These are phyloP conservation scores for Boletus sp. DNA, from an alignment of 1,284 basidiomycete genomes.

Conservation along the genomic window DNA sequence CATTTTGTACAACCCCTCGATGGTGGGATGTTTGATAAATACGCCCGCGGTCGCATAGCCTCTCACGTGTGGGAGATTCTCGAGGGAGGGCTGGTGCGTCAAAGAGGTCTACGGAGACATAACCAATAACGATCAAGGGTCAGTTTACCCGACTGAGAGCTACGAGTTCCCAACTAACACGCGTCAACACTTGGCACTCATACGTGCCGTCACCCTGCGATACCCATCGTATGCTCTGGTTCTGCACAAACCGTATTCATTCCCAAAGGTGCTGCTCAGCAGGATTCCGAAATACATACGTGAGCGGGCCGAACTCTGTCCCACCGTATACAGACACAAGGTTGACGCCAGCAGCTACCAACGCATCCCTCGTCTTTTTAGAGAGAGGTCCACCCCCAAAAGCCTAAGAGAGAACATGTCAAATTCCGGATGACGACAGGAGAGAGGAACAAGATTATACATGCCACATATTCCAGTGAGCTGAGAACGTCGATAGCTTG, in stretches of 20 bases:
- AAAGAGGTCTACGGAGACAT: not conserved
- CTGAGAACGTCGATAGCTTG: not conserved
- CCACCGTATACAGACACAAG: not conserved
- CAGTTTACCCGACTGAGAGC: not conserved
- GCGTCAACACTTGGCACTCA: conserved; percentile 28
- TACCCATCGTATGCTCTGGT: conserved; percentile 22
- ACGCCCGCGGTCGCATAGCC: not conserved
- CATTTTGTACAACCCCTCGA: not conserved
- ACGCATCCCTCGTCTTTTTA: conserved; percentile 16
- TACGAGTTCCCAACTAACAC: not conserved
- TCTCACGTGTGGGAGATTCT: not conserved
- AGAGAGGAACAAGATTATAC: not conserved
- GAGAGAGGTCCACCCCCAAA: conserved; percentile 23
- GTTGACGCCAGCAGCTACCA: conserved; percentile 5
- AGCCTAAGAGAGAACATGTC: not conserved
- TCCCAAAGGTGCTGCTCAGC: conserved; percentile 21
- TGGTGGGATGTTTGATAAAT: not conserved
- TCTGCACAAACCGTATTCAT: conserved; percentile 24
- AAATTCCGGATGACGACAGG: conserved; percentile 2
- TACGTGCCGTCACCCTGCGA: conserved; percentile 20
- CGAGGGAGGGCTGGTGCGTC: not conserved
- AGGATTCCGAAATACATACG: not conserved
- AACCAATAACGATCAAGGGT: not conserved
- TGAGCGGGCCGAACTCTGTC: conserved; percentile 17
- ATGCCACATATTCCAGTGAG: not conserved